Base-by-base conservation (phyloP, 495 filamentous ascomycete species). In the Aspergillus ellipticus region DNA sequence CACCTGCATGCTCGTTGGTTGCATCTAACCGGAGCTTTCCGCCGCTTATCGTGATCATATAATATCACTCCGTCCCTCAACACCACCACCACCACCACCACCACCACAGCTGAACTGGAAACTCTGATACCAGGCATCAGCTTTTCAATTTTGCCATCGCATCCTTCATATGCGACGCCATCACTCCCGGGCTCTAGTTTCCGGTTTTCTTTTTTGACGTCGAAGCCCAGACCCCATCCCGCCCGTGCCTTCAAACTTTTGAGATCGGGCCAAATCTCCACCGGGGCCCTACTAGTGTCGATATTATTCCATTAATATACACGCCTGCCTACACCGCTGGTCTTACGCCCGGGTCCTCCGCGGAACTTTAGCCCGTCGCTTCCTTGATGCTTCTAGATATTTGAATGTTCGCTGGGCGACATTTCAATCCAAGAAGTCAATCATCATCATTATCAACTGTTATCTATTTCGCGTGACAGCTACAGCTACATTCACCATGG, bases 401-500 rank as follows among this genome's bases (percentile, higher is more conserved):
- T 56, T 62, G 51, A 61, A 49, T 55, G 51, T 60, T 45, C 39
- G 46, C 35, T 20, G 52, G 42, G 21, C 55, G 28, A 11, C 15
- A 33, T 51, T 22, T 20, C 43, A 21, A 26, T 20, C 22, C 2
- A 35, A 13, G 35, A 39, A 39, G 3, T 4, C 11, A 39, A 15
- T n/a, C 35, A 39, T n/a, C n/a, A 33, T 39, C n/a, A 1, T 5
- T n/a, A 39, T 39, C 13, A 39, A n/a, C 0, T 15, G 11, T n/a
- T 13, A 13, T 39, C 35, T 8, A 39, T 15, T 39, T 15, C 35
- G n/a, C 5, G 35, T 39, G 3, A 39, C 24, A 39, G 3, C 26
- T 24, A 42, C n/a, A 8, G 43, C 22, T 24, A 21, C 37, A 54
- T 16, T 49, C 55, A 56, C 35, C 54, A 78, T 75, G 74, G 73